Conservation (phyloP, 2,329 filamentous ascomycete genomes). For the Aplosporella prunicola region DNA sequence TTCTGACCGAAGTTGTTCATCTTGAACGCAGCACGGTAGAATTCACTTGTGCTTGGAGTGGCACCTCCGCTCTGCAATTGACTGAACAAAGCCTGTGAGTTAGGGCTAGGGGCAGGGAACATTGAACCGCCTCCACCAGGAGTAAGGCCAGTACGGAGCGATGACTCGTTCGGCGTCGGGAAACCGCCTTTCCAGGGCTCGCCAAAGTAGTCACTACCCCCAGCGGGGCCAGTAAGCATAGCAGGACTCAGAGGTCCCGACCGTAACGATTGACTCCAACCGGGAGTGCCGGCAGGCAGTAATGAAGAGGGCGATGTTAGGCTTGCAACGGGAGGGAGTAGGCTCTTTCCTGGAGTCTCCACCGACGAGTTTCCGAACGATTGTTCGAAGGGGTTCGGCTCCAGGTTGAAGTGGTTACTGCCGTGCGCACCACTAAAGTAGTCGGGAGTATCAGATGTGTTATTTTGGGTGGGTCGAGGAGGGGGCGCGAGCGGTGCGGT, state of each 20-base stretch:
- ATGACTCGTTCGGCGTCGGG: conserved; percentile 94
- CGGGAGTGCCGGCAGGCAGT: conserved; percentile 61
- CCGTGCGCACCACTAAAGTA: conserved; percentile 41
- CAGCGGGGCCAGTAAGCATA: conserved; percentile 79
- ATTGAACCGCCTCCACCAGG: conserved; percentile 93
- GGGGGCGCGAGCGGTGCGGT: conserved; percentile 43
- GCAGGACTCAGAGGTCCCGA: conserved; percentile 92
- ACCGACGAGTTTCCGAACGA: conserved; percentile 64
- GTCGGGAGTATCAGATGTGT: conserved; percentile 26
- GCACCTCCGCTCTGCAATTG: conserved; percentile 70
- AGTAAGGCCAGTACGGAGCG: conserved; percentile 79
- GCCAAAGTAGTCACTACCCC: conserved; percentile 71
- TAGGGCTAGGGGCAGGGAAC: conserved; percentile 88
- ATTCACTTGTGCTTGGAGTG: conserved; percentile 85
- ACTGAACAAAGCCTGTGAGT: conserved; percentile 72
- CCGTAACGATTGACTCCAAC: conserved; percentile 74
- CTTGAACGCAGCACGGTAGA: conserved; percentile 83
- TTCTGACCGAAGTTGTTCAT: conserved; percentile 28
- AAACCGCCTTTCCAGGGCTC: conserved; percentile 79
- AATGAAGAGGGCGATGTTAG: conserved; percentile 76
- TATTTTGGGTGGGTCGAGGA: conserved; percentile 34
- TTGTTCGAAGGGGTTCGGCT: conserved; percentile 95
- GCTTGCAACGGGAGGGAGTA: conserved; percentile 81
- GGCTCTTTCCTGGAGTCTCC: conserved; percentile 70
- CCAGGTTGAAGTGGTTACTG: conserved; percentile 53